These are phyloP conservation scores for Phytopythium kandeliae DNA, from an alignment of 352 stramenopile species.

Conservation along the genomic window DNA sequence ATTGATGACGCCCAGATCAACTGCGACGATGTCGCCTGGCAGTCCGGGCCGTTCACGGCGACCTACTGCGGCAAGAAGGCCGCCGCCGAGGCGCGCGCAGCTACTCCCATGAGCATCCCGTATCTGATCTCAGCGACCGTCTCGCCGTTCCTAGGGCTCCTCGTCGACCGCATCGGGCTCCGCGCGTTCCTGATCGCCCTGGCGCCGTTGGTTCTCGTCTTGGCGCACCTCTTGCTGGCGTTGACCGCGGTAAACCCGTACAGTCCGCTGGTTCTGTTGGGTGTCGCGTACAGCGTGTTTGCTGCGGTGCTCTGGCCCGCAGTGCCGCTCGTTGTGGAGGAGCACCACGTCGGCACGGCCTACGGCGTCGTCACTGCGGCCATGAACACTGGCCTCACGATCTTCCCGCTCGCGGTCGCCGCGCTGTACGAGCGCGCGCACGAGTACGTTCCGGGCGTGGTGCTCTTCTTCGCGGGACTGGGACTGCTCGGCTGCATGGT, in stretches of 20 bases:
- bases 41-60: conserved; percentile 44
- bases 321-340: conserved; percentile 87
- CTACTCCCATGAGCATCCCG: conserved; percentile 91
- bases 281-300: conserved; percentile 91
- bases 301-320: conserved; percentile 91
- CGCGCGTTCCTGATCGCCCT: conserved; percentile 77
- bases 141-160: conserved; percentile 87
- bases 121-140: conserved; percentile 90
- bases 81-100: conserved; percentile 53
- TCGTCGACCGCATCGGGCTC: conserved; percentile 86
- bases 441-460: conserved; percentile 44
- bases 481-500: conserved; percentile 27
- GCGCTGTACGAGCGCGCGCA: conserved; percentile 29
- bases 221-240: conserved; percentile 84
- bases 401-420: conserved; percentile 58
- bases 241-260: conserved; percentile 70
- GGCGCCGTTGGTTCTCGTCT: conserved; percentile 63
- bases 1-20: conserved; percentile 70
- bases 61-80: conserved; percentile 60
- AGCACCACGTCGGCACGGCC: conserved; percentile 86
- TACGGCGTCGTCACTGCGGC: conserved; percentile 93
- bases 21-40: conserved; percentile 69
- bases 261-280: conserved; percentile 85
- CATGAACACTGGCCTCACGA: conserved; percentile 65
- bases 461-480: conserved; percentile 48